Evolutionary conservation across 192 early-diverging fungal species (phyloP).

Genomic region (Podila clonocystis): DNA sequence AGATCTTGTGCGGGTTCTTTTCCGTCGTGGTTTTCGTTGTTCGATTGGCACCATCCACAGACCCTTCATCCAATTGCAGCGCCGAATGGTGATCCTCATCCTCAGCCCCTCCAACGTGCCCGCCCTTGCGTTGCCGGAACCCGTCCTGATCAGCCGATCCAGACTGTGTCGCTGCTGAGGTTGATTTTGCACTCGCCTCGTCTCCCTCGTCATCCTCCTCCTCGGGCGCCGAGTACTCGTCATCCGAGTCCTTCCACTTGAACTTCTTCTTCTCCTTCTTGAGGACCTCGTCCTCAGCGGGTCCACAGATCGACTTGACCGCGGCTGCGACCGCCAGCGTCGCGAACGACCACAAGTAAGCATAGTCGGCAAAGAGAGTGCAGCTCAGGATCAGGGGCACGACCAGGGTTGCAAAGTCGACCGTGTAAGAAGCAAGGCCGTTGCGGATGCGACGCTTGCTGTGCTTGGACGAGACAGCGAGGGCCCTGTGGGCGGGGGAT

Average conservation of each 20-base stretch:
- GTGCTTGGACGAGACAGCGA: conserved; percentile 14
- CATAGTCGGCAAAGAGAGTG: conserved; percentile 37
- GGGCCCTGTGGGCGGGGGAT: conserved; percentile 24
- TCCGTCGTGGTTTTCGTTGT: not conserved
- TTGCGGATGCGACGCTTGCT: conserved; percentile 23
- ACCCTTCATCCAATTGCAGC: conserved; percentile 16
- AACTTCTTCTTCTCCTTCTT: conserved; percentile 42
- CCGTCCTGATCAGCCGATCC: conserved; percentile 16
- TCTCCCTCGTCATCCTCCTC: conserved; percentile 7
- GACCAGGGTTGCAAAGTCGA: conserved; percentile 28
- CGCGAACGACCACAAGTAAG: conserved; percentile 43
- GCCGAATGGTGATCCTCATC: conserved; percentile 6
- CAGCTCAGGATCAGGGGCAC: conserved; percentile 41
- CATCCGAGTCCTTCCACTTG: conserved; percentile 50
- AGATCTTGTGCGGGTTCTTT: conserved; percentile 40
- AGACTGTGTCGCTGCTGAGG: not conserved
- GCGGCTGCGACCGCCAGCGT: conserved; percentile 18
- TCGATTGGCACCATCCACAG: not conserved
- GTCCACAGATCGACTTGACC: conserved; percentile 27
- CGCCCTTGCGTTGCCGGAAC: conserved; percentile 39
- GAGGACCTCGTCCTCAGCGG: conserved; percentile 20
- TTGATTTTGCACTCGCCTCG: not conserved
- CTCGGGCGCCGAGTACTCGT: conserved; percentile 28
- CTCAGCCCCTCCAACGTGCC: not conserved
- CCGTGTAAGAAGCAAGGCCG: conserved; percentile 12